phyloP scores from a whole-genome alignment of 352 stramenopile species.

The Globisporangium ultimum region DNA sequence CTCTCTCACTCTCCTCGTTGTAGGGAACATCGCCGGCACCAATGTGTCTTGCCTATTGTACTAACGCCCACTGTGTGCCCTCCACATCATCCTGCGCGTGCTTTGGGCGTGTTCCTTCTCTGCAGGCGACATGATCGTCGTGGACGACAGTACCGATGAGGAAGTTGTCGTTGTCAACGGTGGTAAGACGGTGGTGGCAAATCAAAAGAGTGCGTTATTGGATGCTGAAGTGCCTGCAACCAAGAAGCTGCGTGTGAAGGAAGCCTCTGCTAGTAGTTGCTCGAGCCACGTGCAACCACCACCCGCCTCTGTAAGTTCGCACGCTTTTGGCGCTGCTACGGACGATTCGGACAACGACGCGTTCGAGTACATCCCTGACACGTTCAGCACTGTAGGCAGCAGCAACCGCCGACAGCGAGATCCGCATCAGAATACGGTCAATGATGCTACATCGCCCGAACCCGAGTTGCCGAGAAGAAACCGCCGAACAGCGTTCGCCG shows the following conservation, averaged over 20 bases:
- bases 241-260: slow-evolving; percentile 13
- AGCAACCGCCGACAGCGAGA: background rate
- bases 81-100: background rate
- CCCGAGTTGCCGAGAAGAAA: slow-evolving; percentile 8
- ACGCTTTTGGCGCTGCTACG: background rate
- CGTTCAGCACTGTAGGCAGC: slow-evolving; percentile 1
- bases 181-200: background rate
- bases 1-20: no score
- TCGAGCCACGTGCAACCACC: background rate
- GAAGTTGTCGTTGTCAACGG: slow-evolving; percentile 3
- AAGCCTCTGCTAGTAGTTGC: background rate
- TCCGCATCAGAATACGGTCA: background rate
- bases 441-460: background rate
- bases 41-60: background rate
- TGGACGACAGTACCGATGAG: slow-evolving; percentile 56
- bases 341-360: slow-evolving; percentile 3
- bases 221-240: background rate
- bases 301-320: no score
- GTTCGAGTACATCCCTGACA: slow-evolving; percentile 7
- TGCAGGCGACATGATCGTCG: slow-evolving; percentile 32
- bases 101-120: background rate
- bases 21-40: no score
- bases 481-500: slow-evolving; percentile 24
- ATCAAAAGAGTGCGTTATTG: background rate
- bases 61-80: background rate